These are phyloP conservation scores for Monosporascus cannonballus DNA, from an alignment of 2,329 filamentous ascomycete species.

Conservation along the genomic window DNA sequence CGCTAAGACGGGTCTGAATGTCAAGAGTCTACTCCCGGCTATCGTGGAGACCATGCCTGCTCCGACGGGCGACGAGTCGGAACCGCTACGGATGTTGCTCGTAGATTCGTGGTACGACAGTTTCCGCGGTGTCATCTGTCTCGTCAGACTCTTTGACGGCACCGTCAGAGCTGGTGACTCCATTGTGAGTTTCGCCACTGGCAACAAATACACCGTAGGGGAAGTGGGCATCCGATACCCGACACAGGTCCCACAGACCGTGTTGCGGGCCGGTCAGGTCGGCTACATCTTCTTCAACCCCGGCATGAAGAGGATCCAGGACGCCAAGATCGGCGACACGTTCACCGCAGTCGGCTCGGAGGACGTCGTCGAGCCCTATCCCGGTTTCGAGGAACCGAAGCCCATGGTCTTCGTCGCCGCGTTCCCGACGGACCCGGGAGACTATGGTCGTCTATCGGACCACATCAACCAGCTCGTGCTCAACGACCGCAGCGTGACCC, in stretches of 20 bases:
- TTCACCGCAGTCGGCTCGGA: constrained; percentile 79
- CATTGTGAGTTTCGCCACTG: constrained; percentile 82
- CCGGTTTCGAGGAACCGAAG: constrained; percentile 94
- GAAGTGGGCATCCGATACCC: constrained; percentile 98
- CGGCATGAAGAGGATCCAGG: constrained; percentile 94
- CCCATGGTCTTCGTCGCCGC: constrained; percentile 98
- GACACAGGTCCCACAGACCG: constrained; percentile 71
- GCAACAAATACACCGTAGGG: constrained; percentile 84
- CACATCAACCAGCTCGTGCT: constrained; percentile 90
- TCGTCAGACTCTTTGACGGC: constrained; percentile 90
- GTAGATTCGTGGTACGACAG: constrained; percentile 99
- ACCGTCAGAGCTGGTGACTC: constrained; percentile 75
- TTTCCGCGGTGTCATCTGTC: constrained; percentile 86
- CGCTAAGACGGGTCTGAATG: constrained; percentile 89
- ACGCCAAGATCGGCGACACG: constrained; percentile 94
- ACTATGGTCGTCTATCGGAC: constrained; percentile 82
- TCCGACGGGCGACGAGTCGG: constrained; percentile 65
- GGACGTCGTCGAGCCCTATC: constrained; percentile 69
- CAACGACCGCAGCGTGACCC: constrained; percentile 89
- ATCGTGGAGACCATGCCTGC: constrained; percentile 82
- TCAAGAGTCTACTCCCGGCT: constrained; percentile 73
- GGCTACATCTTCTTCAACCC: constrained; percentile 97
- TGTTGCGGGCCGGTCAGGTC: constrained; percentile 84
- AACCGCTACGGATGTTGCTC: constrained; percentile 75
- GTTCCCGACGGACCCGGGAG: constrained; percentile 85